A percentile compares a stretch with the other conserved stretches of the same genome.
Conservation (phyloP, 2,329 filamentous ascomycete genomes). For the Botrytis fragariae region DNA sequence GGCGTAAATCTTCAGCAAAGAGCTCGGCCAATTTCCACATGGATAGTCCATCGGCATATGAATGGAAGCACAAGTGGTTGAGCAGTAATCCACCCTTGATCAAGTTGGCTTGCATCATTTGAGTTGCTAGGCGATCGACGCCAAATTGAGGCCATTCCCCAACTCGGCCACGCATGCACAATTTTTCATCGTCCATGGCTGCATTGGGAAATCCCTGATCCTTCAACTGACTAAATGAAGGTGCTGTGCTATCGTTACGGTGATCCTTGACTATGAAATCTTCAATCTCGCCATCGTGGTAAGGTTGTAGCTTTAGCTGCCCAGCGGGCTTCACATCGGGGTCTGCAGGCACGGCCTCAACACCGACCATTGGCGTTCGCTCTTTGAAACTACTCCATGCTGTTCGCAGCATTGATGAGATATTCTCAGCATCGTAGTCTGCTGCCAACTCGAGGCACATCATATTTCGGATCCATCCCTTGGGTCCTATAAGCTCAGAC, state of each 20-base stretch:
- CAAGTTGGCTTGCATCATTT: slow-evolving; percentile 15
- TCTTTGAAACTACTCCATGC: slow-evolving; percentile 10
- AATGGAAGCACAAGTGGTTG: slow-evolving; percentile 9
- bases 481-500: slow-evolving; percentile 5
- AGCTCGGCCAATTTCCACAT: slow-evolving; percentile 10
- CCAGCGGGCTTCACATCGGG: slow-evolving; percentile 12
- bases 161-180: slow-evolving; percentile 12
- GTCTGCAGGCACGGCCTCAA: slow-evolving; percentile 11
- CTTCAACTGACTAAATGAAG: slow-evolving; percentile 2
- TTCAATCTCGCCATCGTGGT: slow-evolving; percentile 12
- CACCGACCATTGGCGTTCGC: slow-evolving; percentile 12
- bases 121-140: slow-evolving; percentile 10
- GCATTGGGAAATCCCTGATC: slow-evolving; percentile 13
- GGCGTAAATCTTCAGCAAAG: slow-evolving; percentile 11
- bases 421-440: slow-evolving; percentile 12
- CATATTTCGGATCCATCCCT: slow-evolving; percentile 7
- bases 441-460: slow-evolving; percentile 13
- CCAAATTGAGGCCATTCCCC: slow-evolving; percentile 14
- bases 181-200: slow-evolving; percentile 9
- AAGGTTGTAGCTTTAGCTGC: slow-evolving; percentile 11
- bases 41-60: not conserved
- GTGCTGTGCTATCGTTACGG: not conserved
- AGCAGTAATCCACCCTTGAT: slow-evolving; percentile 14
- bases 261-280: slow-evolving; percentile 12
- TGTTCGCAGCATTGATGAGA: slow-evolving; percentile 14